phyloP scores from a whole-genome alignment of 2,329 filamentous ascomycete species.

The Fusarium oxysporum region DNA sequence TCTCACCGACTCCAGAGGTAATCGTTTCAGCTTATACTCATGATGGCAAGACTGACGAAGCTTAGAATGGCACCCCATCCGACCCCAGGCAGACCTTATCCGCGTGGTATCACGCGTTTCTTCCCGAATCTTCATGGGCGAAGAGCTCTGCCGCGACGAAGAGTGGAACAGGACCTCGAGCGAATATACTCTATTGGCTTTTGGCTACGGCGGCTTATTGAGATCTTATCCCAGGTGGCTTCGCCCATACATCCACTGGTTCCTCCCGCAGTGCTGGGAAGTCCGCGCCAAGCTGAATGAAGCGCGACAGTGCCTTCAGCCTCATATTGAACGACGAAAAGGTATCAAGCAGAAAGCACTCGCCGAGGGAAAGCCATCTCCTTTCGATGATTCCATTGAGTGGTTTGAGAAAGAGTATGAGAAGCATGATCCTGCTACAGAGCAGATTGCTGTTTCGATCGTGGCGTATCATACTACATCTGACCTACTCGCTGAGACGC shows the following conservation, averaged over 20 bases:
- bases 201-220: slow-evolving; percentile 24
- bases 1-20: background rate
- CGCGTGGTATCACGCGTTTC: slow-evolving; percentile 3
- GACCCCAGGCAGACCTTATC: background rate
- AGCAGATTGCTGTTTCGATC: slow-evolving; percentile 50
- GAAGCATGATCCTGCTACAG: slow-evolving; percentile 18
- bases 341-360: slow-evolving; percentile 49
- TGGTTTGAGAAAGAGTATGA: slow-evolving; percentile 63
- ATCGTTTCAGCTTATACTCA: too few species aligned
- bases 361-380: background rate
- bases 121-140: slow-evolving; percentile 47
- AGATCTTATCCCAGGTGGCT: slow-evolving; percentile 53
- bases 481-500: slow-evolving; percentile 33
- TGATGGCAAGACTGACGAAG: too few species aligned
- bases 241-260: slow-evolving; percentile 60
- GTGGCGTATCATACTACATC: slow-evolving; percentile 67
- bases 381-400: slow-evolving; percentile 59
- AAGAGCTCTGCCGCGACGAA: slow-evolving; percentile 55
- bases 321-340: background rate
- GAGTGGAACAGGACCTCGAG: slow-evolving; percentile 59
- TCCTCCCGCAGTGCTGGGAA: slow-evolving; percentile 49
- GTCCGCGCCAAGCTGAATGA: slow-evolving; percentile 42
- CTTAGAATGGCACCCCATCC: background rate
- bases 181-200: slow-evolving; percentile 57
- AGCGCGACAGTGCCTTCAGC: slow-evolving; percentile 40